These are phyloP conservation scores for Eucalyptus curtisii DNA, from an alignment of 345 rosid genomes.

Conservation along the genomic window DNA sequence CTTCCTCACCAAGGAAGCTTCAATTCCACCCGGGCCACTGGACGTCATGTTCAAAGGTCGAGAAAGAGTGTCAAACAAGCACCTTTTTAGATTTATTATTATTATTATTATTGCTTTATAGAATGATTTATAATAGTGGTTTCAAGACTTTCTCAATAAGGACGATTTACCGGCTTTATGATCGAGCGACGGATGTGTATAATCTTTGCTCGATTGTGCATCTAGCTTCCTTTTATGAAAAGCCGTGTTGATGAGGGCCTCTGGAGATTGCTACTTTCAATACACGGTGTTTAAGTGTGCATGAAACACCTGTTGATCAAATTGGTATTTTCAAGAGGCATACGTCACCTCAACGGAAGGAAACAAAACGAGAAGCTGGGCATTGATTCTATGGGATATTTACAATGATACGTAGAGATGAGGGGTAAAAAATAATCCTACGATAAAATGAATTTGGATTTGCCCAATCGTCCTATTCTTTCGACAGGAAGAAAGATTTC, in stretches of 20 bases:
- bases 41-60: not conserved
- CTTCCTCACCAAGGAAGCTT: not conserved
- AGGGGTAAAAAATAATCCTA: not conserved
- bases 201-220: not conserved
- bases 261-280: not conserved
- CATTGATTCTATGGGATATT: not conserved
- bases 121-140: not conserved
- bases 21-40: not conserved
- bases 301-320: rapidly evolving
- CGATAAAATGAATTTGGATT: not conserved
- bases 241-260: not conserved
- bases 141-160: not conserved
- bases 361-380: not conserved
- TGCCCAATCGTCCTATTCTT: not conserved
- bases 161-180: not conserved
- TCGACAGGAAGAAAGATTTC: not conserved
- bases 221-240: too few species aligned
- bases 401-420: not conserved
- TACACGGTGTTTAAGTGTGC: not conserved
- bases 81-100: not conserved
- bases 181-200: rapidly evolving
- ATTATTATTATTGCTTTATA: not conserved
- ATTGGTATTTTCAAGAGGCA: not conserved
- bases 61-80: not conserved
- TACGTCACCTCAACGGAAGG: not conserved